Conservation (phyloP, 768 basidiomycete species). For the Podaxis carcinomalis region DNA sequence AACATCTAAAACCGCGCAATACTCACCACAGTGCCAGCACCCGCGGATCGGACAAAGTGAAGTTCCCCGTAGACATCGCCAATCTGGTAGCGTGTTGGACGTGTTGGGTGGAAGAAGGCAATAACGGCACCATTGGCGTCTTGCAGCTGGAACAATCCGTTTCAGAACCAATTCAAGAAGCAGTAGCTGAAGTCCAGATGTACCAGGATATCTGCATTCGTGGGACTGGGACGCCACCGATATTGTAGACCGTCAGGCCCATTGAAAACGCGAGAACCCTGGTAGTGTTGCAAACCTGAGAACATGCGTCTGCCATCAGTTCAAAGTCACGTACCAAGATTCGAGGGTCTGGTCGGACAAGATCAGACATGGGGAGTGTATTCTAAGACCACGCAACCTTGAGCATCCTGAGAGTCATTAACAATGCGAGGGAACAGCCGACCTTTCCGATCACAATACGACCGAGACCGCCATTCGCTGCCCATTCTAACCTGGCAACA, state of each 20-base stretch:
- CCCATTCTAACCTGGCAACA: slow-evolving; percentile 86
- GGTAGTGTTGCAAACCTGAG: slow-evolving; percentile 11
- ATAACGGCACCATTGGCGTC: slow-evolving; percentile 66
- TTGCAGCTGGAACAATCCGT: slow-evolving; percentile 49
- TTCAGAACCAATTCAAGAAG: slow-evolving; percentile 16
- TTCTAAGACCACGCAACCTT: slow-evolving; percentile 43
- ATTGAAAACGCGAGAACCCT: slow-evolving; percentile 69
- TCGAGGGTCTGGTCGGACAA: slow-evolving; percentile 66
- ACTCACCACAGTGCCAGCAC: slow-evolving; percentile 77
- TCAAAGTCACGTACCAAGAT: slow-evolving; percentile 44
- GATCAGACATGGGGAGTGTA: slow-evolving; percentile 77
- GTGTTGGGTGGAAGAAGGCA: slow-evolving; percentile 76
- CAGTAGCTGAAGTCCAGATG: slow-evolving; percentile 21
- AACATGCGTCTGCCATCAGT: slow-evolving; percentile 5
- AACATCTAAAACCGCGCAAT: background rate
- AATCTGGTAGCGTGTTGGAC: slow-evolving; percentile 76
- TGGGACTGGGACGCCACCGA: slow-evolving; percentile 71
- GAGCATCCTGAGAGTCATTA: slow-evolving; percentile 20
- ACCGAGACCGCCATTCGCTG: slow-evolving; percentile 75
- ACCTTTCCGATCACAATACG: slow-evolving; percentile 87
- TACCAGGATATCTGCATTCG: slow-evolving; percentile 56
- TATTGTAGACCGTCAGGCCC: slow-evolving; percentile 81
- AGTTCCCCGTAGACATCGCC: slow-evolving; percentile 86
- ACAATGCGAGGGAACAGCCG: slow-evolving; percentile 16
- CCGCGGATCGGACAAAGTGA: slow-evolving; percentile 75